Evolutionary conservation across 768 basidiomycete species (phyloP).

Genomic region (Auricularia heimuer): DNA sequence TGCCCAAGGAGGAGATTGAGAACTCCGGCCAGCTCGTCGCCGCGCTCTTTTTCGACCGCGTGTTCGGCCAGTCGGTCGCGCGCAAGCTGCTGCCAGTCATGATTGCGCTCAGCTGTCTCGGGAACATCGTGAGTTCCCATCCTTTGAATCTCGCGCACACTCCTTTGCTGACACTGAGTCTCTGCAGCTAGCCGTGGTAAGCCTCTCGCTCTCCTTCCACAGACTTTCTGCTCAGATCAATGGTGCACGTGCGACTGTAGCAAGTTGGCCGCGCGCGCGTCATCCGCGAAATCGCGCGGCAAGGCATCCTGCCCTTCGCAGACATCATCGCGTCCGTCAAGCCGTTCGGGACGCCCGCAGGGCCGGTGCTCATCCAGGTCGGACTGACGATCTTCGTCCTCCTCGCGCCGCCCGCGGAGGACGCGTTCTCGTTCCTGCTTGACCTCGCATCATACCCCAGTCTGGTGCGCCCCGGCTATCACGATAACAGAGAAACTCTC

Average conservation of each 20-base stretch:
- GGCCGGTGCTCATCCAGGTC: conserved; percentile 32
- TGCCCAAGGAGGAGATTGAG: conserved; percentile 35
- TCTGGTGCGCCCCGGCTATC: conserved; percentile 18
- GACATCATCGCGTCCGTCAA: conserved; percentile 37
- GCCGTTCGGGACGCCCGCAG: conserved; percentile 41
- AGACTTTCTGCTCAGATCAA: too few relatives aligned
- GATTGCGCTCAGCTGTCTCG: conserved; percentile 2
- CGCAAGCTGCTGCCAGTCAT: conserved; percentile 4
- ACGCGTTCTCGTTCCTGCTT: conserved; percentile 30
- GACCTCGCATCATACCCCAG: conserved; percentile 30
- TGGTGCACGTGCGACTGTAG: conserved; percentile 2
- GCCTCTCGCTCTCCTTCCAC: too few relatives aligned
- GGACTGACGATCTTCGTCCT: conserved; percentile 32
- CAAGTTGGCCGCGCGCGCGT: conserved; percentile 35
- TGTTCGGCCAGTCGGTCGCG: conserved; percentile 30
- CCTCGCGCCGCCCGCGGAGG: conserved; percentile 25
- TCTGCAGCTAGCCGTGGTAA: background rate
- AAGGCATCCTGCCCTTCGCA: conserved; percentile 42
- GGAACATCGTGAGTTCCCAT: background rate
- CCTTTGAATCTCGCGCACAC: background rate
- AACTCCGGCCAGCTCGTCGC: conserved; percentile 36
- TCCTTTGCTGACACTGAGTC: background rate
- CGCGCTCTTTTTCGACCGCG: conserved; percentile 39
- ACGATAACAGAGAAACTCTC: too few relatives aligned
- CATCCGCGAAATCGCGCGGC: conserved; percentile 41